phyloP scores from a whole-genome alignment of 768 basidiomycete genomes.

The Termitomyces sp. region DNA sequence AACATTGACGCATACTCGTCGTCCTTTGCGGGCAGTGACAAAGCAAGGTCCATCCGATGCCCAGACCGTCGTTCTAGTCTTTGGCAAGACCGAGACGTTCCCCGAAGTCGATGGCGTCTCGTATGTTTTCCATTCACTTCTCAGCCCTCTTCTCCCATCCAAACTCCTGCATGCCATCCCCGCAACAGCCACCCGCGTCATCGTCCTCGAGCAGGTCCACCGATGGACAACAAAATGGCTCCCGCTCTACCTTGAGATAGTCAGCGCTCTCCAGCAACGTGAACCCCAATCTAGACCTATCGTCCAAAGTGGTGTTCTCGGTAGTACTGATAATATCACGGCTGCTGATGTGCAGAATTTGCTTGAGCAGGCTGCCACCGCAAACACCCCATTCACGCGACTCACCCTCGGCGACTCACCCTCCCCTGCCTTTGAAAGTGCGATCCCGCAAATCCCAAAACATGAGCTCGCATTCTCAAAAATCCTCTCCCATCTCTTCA shows the following conservation, averaged over 20 bases:
- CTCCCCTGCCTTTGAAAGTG: slow-evolving; percentile 15
- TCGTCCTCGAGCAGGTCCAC: slow-evolving; percentile 79
- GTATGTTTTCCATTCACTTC: slow-evolving; percentile 59
- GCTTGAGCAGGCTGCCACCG: slow-evolving; percentile 34
- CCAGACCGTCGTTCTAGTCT: slow-evolving; percentile 62
- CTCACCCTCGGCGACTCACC: slow-evolving; percentile 42
- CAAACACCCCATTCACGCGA: slow-evolving; percentile 29
- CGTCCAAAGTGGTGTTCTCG: slow-evolving; percentile 62
- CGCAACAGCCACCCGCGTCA: slow-evolving; percentile 52
- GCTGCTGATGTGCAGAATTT: slow-evolving; percentile 46
- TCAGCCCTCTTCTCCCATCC: slow-evolving; percentile 65
- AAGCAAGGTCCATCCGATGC: slow-evolving; percentile 50
- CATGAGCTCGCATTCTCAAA: slow-evolving; percentile 91
- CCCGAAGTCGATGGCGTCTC: slow-evolving; percentile 50
- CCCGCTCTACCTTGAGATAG: slow-evolving; percentile 78
- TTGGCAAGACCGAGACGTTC: slow-evolving; percentile 47
- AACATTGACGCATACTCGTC: slow-evolving; percentile 55
- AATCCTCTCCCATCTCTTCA: slow-evolving; percentile 78
- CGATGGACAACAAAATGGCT: slow-evolving; percentile 83
- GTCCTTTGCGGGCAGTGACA: slow-evolving; percentile 52
- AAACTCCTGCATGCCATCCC: slow-evolving; percentile 58
- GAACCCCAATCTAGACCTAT: slow-evolving; percentile 40
- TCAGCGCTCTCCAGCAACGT: slow-evolving; percentile 62
- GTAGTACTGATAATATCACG: slow-evolving; percentile 34
- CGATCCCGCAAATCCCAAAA: slow-evolving; percentile 66